Evolutionary conservation across 2,329 filamentous ascomycete species (phyloP).

Genomic region (Chaetomiaceae sp.): DNA sequence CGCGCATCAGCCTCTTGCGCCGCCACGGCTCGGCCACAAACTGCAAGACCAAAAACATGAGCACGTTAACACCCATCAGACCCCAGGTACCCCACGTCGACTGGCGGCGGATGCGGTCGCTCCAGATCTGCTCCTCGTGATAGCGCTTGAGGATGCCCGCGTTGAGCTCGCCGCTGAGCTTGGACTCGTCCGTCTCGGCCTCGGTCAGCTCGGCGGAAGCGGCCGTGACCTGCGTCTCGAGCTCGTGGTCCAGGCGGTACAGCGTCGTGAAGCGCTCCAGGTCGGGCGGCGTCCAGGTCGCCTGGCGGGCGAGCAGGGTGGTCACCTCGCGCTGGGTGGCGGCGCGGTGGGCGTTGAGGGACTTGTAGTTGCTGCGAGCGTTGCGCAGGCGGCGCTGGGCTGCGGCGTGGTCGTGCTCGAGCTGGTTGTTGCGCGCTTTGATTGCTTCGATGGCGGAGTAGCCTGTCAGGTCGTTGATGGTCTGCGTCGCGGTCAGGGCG

Average conservation of each 20-base stretch:
- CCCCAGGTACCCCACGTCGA: conserved; percentile 99
- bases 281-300: conserved; percentile 81
- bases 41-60: conserved; percentile 81
- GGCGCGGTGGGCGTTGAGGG: conserved; percentile 78
- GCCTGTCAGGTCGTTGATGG: conserved; percentile 89
- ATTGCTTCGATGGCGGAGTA: conserved; percentile 88
- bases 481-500: conserved; percentile 77
- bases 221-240: conserved; percentile 75
- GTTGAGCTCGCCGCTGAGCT: conserved; percentile 68
- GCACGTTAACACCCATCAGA: conserved; percentile 91
- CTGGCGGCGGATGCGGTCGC: conserved; percentile 91
- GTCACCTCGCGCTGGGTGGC: conserved; percentile 93
- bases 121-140: conserved; percentile 99
- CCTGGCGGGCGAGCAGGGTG: conserved; percentile 86
- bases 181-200: conserved; percentile 76
- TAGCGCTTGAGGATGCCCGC: conserved; percentile 84
- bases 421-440: conserved; percentile 68
- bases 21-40: conserved; percentile 93
- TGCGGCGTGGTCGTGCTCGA: conserved; percentile 53
- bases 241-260: conserved; percentile 87
- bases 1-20: conserved; percentile 71
- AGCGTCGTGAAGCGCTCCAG: conserved; percentile 91
- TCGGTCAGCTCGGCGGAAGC: conserved; percentile 67
- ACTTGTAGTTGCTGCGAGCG: conserved; percentile 72
- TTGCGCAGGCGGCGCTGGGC: conserved; percentile 63